Conservation (phyloP, 164 flowering plant genomes). For the Santalum album region DNA sequence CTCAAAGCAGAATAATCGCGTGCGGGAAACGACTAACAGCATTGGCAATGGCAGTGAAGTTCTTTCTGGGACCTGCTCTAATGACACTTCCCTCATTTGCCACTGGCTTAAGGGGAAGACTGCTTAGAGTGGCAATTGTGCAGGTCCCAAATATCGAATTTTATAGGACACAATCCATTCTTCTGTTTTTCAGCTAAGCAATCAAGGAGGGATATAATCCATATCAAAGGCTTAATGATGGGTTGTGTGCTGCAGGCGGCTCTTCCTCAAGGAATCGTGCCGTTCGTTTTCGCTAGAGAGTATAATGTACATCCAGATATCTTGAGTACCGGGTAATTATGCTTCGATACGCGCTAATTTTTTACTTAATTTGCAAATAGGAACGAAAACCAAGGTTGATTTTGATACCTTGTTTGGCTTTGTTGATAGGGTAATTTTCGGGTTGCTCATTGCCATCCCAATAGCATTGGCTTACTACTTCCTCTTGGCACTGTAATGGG, state of each 20-base stretch:
- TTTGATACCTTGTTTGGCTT: conserved; percentile 11
- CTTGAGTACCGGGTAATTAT: conserved; percentile 63
- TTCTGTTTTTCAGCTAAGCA: neutral
- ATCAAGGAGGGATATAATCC: conserved; percentile 4
- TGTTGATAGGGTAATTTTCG: conserved; percentile 53
- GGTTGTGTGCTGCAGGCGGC: conserved; percentile 49
- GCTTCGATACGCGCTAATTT: neutral
- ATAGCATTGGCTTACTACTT: conserved; percentile 54
- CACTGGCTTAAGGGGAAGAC: conserved; percentile 36
- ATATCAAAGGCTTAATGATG: too few relatives aligned
- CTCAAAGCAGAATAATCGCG: conserved; percentile 45
- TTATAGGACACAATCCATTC: too few relatives aligned
- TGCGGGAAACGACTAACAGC: conserved; percentile 43
- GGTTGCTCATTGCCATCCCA: conserved; percentile 53
- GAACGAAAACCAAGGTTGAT: neutral
- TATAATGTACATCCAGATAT: conserved; percentile 62
- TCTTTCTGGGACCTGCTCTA: conserved; percentile 52
- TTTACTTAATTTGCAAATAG: neutral
- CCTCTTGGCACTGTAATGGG: conserved; percentile 36
- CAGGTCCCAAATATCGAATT: conserved; percentile 53
- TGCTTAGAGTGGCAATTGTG: conserved; percentile 46
- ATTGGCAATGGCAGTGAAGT: conserved; percentile 48
- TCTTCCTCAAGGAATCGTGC: conserved; percentile 79
- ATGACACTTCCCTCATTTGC: conserved; percentile 50
- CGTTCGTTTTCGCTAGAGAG: too few relatives aligned